A percentile compares a stretch with the other conserved stretches of the same genome.
These are phyloP conservation scores for Cronartium ribicola DNA, from an alignment of 1,284 basidiomycete genomes.

Conservation along the genomic window DNA sequence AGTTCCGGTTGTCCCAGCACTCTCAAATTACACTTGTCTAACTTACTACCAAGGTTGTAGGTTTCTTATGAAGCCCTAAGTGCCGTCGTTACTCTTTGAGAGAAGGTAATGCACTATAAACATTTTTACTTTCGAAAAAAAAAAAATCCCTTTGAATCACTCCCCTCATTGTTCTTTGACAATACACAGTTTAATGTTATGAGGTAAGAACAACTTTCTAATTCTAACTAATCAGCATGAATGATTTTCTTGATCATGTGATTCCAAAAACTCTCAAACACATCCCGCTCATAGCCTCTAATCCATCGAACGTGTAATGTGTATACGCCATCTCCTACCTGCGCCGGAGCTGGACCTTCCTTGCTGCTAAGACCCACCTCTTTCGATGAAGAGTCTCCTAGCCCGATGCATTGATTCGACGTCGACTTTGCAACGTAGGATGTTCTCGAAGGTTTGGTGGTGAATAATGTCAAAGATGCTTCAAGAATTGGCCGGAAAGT, in stretches of 20 bases:
- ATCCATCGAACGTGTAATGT: conserved; percentile 2
- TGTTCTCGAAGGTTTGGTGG: not conserved
- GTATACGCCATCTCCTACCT: not conserved
- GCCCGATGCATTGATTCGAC: not conserved
- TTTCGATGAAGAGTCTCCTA: not conserved
- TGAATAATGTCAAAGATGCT: not conserved
- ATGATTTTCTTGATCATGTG: conserved; percentile 8
- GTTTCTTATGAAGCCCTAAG: no score
- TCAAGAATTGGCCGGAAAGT: not conserved
- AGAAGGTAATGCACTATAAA: not conserved
- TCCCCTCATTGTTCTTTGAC: not conserved
- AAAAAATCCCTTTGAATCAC: not conserved
- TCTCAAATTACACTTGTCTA: no score
- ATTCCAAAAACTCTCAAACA: conserved; percentile 16
- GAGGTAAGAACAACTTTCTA: no score
- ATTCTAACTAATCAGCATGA: not conserved
- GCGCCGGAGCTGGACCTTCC: not conserved
- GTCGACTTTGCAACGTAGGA: no score
- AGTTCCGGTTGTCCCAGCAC: no score
- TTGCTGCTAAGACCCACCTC: not conserved
- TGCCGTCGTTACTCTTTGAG: not conserved
- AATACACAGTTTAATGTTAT: no score
- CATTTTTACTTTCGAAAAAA: not conserved
- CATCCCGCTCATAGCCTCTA: not conserved
- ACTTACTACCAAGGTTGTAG: no score